These are phyloP conservation scores for Aspergillus hancockii DNA, from an alignment of 495 filamentous ascomycete species.

Conservation along the genomic window DNA sequence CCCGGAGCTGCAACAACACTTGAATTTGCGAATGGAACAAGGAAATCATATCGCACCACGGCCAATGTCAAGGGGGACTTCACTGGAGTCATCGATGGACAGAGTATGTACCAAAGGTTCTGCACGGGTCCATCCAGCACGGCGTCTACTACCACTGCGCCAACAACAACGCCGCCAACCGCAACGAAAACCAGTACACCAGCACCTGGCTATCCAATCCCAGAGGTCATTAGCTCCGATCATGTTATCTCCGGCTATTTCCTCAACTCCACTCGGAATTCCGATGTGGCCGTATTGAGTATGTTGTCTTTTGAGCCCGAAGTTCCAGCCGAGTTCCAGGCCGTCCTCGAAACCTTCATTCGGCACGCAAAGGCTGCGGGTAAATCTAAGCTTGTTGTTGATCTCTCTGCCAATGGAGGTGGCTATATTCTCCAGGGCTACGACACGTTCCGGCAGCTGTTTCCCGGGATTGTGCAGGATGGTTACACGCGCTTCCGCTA, in stretches of 20 bases:
- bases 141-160: background rate
- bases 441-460: background rate
- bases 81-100: background rate
- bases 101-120: background rate
- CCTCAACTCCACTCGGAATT: background rate
- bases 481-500: background rate
- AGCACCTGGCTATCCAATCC: background rate
- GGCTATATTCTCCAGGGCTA: background rate
- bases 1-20: background rate
- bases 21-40: background rate
- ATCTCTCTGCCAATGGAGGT: background rate
- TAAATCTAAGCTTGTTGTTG: background rate
- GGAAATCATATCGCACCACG: background rate
- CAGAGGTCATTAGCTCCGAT: conserved; percentile 2
- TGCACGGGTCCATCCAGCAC: background rate
- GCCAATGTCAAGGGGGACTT: background rate
- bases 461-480: conserved; percentile 1
- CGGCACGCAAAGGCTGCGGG: conserved; percentile 1
- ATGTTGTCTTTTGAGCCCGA: background rate
- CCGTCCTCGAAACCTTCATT: background rate
- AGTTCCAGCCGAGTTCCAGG: background rate
- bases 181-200: background rate
- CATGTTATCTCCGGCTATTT: background rate
- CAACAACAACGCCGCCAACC: background rate
- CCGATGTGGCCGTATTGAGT: background rate